Percentiles rank a stretch among this genome's conserved stretches.
Evolutionary conservation across 768 basidiomycete species (phyloP).

Genomic region (Mycena haematopus): DNA sequence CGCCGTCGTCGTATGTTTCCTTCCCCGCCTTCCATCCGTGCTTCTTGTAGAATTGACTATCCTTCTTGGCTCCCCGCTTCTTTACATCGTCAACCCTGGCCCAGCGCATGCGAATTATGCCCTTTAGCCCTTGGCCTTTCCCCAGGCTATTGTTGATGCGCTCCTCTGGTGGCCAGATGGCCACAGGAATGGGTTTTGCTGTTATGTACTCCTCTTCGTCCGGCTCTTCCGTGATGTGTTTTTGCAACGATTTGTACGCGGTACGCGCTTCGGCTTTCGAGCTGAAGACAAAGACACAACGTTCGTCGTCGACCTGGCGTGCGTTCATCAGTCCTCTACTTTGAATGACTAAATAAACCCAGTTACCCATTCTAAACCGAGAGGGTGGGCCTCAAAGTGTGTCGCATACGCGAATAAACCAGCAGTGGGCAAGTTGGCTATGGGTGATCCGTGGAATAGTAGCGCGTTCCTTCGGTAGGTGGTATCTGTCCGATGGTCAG

Average conservation of each 20-base stretch:
- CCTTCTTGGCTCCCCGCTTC: constrained; percentile 72
- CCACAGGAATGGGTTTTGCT: constrained; percentile 73
- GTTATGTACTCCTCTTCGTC: constrained; percentile 65
- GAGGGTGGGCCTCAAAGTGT: constrained; percentile 75
- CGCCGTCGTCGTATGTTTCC: constrained; percentile 47
- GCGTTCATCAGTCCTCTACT: not conserved
- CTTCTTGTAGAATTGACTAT: constrained; percentile 81
- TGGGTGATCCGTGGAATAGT: constrained; percentile 74
- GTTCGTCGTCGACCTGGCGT: constrained; percentile 69
- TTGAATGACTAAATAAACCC: not conserved
- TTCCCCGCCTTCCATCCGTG: constrained; percentile 74
- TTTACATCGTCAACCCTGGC: constrained; percentile 76
- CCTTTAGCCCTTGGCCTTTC: constrained; percentile 71
- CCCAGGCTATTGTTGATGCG: constrained; percentile 77
- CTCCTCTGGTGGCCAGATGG: constrained; percentile 82
- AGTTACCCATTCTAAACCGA: constrained; percentile 77
- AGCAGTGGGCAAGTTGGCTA: constrained; percentile 75
- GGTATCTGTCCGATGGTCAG: constrained; percentile 42
- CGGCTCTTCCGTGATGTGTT: constrained; percentile 55
- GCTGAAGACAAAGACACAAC: constrained; percentile 79
- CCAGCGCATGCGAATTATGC: constrained; percentile 76
- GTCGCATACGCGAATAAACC: constrained; percentile 84
- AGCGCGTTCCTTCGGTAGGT: constrained; percentile 68
- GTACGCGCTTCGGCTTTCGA: constrained; percentile 58
- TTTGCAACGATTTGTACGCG: constrained; percentile 58